These are phyloP conservation scores for Heritiera fomes DNA, from an alignment of 345 rosid species.

Conservation along the genomic window DNA sequence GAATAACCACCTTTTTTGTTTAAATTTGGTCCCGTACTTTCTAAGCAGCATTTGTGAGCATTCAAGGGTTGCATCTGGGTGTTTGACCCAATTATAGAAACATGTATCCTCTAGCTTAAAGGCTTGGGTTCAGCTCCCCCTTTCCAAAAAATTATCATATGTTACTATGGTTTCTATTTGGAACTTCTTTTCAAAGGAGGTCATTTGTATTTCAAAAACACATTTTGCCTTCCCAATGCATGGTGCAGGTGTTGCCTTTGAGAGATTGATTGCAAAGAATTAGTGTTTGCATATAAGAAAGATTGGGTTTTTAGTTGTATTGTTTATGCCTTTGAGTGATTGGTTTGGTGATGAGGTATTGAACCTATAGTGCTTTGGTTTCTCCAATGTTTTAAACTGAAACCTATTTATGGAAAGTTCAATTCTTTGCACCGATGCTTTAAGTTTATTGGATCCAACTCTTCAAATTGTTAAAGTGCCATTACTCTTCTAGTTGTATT, in stretches of 20 bases:
- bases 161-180: not conserved
- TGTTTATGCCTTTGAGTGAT: not conserved
- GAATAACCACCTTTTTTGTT: not conserved
- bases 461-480: not conserved
- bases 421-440: not conserved
- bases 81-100: not conserved
- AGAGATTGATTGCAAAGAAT: not conserved
- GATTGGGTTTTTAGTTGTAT: not conserved
- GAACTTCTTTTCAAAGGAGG: not conserved
- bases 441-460: not conserved
- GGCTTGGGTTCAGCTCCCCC: not conserved
- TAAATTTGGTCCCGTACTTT: not conserved
- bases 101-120: not conserved
- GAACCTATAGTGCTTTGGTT: not conserved
- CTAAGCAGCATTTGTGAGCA: not conserved
- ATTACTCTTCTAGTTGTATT: not conserved
- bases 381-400: conserved; percentile 1
- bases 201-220: not conserved
- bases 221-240: not conserved
- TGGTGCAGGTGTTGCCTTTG: not conserved
- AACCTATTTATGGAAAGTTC: not conserved
- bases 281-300: not conserved
- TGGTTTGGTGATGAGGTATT: not conserved
- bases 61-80: not conserved
- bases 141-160: not conserved